Evolutionary conservation across 106 monocot genomes (phyloP).

Genomic region (Acanthochlamys bracteata): DNA sequence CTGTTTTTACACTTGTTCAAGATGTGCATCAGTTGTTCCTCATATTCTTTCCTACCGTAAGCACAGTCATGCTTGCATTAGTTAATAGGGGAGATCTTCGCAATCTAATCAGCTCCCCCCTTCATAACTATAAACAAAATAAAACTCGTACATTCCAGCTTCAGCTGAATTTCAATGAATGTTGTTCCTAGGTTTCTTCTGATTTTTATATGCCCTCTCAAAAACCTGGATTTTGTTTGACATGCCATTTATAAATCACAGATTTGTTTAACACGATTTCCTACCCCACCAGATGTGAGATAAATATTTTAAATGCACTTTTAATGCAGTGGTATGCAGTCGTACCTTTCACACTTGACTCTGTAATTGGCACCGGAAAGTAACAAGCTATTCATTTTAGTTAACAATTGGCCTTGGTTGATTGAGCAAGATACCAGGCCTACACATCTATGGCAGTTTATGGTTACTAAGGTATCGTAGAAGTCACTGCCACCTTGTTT

Average conservation of each 20-base stretch:
- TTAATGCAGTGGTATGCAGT: constrained; percentile 79
- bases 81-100: no score
- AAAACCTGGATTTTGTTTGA: background rate
- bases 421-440: constrained; percentile 48
- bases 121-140: background rate
- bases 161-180: background rate
- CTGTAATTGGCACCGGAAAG: constrained; percentile 65
- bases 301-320: background rate
- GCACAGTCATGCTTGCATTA: no score
- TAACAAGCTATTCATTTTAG: constrained; percentile 78
- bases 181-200: no score
- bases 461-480: constrained; percentile 81
- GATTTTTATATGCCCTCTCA: background rate
- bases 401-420: constrained; percentile 92
- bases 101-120: no score
- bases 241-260: background rate
- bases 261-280: background rate
- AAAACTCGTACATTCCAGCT: background rate
- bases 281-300: background rate
- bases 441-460: constrained; percentile 89
- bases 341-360: constrained; percentile 77
- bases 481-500: background rate
- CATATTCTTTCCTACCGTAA: no score
- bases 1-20: no score
- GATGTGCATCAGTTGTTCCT: no score